phyloP scores from a whole-genome alignment of 371 early-diverging fungal species.

The Nosema muscidifuracis region DNA sequence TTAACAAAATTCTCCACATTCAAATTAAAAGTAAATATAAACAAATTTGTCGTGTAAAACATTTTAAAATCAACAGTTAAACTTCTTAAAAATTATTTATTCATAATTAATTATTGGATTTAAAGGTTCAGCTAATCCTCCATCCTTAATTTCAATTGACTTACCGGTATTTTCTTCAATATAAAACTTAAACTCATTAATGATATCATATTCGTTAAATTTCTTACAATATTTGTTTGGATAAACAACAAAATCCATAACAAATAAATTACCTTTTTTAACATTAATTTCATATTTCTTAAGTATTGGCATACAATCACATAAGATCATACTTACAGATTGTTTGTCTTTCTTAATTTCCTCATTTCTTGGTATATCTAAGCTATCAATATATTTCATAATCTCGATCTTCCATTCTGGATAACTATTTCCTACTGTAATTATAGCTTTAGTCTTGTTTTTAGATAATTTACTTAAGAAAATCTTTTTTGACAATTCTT shows the following conservation, averaged over 20 bases:
- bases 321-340: constrained; percentile 1
- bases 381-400: constrained; percentile 27
- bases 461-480: background rate
- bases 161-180: constrained; percentile 27
- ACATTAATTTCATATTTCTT: constrained; percentile 18
- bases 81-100: no score
- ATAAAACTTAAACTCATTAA: constrained; percentile 26
- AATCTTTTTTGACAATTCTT: constrained; percentile 25
- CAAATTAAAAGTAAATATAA: no score
- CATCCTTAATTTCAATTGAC: constrained; percentile 8
- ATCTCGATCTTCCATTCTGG: constrained; percentile 51
- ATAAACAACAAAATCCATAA: constrained; percentile 48
- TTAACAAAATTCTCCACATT: no score
- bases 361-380: constrained; percentile 3
- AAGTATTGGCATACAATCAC: background rate
- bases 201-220: constrained; percentile 46
- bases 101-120: constrained; percentile 41
- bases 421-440: constrained; percentile 34
- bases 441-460: constrained; percentile 23
- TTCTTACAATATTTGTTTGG: constrained; percentile 31
- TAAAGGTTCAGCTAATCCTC: constrained; percentile 32
- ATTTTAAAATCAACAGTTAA: no score
- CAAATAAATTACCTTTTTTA: constrained; percentile 46
- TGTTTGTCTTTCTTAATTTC: constrained; percentile 4
- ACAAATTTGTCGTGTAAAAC: no score